Base-by-base conservation (phyloP, 2,329 filamentous ascomycete species). In the Claviceps pazoutovae region DNA sequence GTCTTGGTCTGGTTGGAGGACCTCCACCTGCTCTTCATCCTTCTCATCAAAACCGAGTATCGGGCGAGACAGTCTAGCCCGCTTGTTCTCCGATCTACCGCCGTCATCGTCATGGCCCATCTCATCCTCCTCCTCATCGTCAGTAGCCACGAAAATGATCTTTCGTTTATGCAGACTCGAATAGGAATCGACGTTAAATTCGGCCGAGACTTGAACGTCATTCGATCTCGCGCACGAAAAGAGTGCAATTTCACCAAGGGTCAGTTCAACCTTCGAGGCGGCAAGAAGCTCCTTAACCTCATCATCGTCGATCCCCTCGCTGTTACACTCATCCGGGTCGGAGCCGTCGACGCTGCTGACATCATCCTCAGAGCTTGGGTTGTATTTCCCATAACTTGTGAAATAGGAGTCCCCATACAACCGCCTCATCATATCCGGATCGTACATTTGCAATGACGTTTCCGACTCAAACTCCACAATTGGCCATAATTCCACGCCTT, bases 271-370 rank as follows among this genome's bases (percentile, higher is more conserved):
- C 13, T 52, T 56, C 13, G 57, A 55, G 1, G 59, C 19, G 26
- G 4, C 54, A 1, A 54, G 53, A 2, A 56, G 52, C 16, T 66
- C 61, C 1, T 59, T 52, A 17, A 68, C 60, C 9, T 60, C 60
- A 1, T 51, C 59, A 49, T 70, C 66, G 39, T 70, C 67, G 5
- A 71, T 70, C 0, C 66, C 66, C 0, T 68, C 67, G 45, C 67
- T 68, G 38, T 71, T 69, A 16, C 71, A 70, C 44, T 65, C 60
- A 34, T 68, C 58, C 2, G 56, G 51, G 0, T 61, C 58, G 0
- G 53, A 52, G 0, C 57, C 53, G 0, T 53, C 53, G 3, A 56
- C 55, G 14, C 8, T 17, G 4, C 56, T 45, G 13, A 49, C 50
- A 1, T 48, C 48, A 3, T 47, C 19, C 41, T 49, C 7, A 30